Conservation (phyloP, 345 rosid genomes). For the Firmiana major region DNA sequence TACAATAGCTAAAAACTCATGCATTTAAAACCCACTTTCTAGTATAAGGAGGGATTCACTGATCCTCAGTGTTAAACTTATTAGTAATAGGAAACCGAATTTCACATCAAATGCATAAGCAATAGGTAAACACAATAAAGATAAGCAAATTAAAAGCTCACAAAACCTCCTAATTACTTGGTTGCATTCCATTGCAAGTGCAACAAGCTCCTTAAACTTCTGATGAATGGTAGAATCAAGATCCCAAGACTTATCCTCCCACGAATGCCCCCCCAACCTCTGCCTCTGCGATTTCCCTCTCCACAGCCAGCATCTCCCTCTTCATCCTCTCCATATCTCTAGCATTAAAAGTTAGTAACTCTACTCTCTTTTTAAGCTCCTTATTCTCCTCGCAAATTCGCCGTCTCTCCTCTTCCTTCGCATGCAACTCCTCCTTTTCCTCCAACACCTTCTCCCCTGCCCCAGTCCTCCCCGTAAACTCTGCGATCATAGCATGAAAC, state of each 20-base stretch:
- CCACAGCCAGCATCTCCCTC: slow-evolving; percentile 83
- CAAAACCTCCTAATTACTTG: slow-evolving; percentile 61
- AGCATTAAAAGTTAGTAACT: slow-evolving; percentile 62
- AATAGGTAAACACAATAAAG: neutral
- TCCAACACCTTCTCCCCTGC: slow-evolving; percentile 46
- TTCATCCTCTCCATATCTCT: slow-evolving; percentile 92
- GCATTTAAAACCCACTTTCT: neutral
- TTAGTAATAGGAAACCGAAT: neutral
- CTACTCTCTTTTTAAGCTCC: slow-evolving; percentile 66
- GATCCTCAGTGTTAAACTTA: neutral
- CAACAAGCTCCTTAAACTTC: slow-evolving; percentile 64
- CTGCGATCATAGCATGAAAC: slow-evolving; percentile 52
- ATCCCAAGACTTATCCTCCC: slow-evolving; percentile 88
- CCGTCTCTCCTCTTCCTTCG: slow-evolving; percentile 59
- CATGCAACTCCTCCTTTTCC: slow-evolving; percentile 53
- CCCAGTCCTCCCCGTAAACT: slow-evolving; percentile 35
- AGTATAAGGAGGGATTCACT: neutral
- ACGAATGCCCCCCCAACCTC: slow-evolving; percentile 56
- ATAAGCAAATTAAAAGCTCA: neutral
- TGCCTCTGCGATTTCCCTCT: slow-evolving; percentile 67
- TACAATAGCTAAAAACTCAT: neutral
- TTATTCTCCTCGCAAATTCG: slow-evolving; percentile 60
- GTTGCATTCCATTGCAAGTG: slow-evolving; percentile 69
- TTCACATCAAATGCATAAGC: neutral
- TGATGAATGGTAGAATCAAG: slow-evolving; percentile 40